A percentile compares a stretch with the other conserved stretches of the same genome.
Evolutionary conservation across 805 yeast genomes (phyloP).

Genomic region (Sugiyamaella mastotermitis): DNA sequence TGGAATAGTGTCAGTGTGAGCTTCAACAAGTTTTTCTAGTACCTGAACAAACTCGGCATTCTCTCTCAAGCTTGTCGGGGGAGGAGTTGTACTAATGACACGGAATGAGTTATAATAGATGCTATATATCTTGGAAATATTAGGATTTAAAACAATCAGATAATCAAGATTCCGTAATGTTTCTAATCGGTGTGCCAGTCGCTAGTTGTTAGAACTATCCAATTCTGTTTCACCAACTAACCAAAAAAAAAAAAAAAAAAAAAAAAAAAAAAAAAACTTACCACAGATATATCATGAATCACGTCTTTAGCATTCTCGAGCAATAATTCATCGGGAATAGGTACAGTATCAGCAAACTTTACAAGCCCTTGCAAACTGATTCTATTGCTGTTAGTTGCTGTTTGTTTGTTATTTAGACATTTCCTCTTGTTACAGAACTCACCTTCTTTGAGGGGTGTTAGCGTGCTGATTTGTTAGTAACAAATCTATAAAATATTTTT

Average conservation of each 20-base stretch:
- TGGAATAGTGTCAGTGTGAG: constrained; percentile 82
- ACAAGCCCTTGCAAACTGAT: constrained; percentile 20
- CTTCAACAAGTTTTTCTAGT: constrained; percentile 55
- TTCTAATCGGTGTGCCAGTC: constrained; percentile 60
- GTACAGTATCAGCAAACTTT: constrained; percentile 22
- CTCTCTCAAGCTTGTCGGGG: constrained; percentile 45
- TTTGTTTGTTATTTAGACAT: too few species aligned
- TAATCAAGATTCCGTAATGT: constrained; percentile 75
- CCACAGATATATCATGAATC: constrained; percentile 21
- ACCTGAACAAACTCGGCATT: constrained; percentile 48
- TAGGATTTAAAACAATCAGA: constrained; percentile 79
- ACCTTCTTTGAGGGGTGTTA: too few species aligned
- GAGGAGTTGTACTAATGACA: constrained; percentile 38
- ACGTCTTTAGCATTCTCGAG: constrained; percentile 28
- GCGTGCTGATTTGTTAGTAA: too few species aligned
- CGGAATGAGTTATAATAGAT: constrained; percentile 67
- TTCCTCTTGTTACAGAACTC: too few species aligned
- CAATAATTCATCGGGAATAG: constrained; percentile 23
- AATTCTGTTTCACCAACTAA: too few species aligned
- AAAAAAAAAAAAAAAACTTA: not conserved
- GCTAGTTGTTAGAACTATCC: constrained; percentile 12
- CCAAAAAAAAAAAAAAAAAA: too few species aligned
- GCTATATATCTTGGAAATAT: constrained; percentile 70
- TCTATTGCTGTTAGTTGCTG: too few species aligned
- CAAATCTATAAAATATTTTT: too few species aligned